Conservation (phyloP, 116 monocot species). For the Posidonia oceanica region DNA sequence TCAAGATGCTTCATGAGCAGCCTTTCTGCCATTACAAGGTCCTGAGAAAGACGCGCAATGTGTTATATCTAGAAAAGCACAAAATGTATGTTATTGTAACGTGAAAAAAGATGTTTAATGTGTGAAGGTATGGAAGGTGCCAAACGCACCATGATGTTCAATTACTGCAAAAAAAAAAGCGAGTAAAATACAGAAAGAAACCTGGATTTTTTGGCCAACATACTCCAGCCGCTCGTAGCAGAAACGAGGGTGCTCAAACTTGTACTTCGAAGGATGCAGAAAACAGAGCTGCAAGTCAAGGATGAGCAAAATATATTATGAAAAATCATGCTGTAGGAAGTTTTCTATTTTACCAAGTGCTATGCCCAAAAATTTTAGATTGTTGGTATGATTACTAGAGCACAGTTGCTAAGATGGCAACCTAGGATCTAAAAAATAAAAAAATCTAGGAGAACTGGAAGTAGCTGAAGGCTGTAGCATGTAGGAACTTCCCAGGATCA, state of each 20-base stretch:
- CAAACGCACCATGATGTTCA: not conserved
- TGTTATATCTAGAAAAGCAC: not conserved
- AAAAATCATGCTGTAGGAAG: no score
- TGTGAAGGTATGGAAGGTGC: not conserved
- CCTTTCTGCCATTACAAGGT: constrained; percentile 92
- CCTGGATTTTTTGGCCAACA: constrained; percentile 97
- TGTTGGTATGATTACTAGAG: no score
- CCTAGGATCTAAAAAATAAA: no score
- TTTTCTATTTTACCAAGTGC: no score
- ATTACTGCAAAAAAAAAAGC: not conserved
- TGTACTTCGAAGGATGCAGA: constrained; percentile 82
- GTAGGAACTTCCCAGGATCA: no score
- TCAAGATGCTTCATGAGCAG: constrained; percentile 96
- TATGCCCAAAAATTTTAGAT: no score
- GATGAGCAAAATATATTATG: no score
- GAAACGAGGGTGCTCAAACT: constrained; percentile 97
- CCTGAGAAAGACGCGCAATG: constrained; percentile 23
- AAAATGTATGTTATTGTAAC: not conserved
- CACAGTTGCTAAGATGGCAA: no score
- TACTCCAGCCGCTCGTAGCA: constrained; percentile 90
- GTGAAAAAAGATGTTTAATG: not conserved
- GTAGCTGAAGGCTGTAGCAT: no score
- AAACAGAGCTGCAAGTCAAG: constrained; percentile 54
- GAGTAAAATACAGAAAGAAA: constrained; percentile 9
- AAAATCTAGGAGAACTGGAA: no score